A percentile compares a stretch with the other conserved stretches of the same genome.
Conservation (phyloP, 257 asterid genomes). For the Salvia hispanica region DNA sequence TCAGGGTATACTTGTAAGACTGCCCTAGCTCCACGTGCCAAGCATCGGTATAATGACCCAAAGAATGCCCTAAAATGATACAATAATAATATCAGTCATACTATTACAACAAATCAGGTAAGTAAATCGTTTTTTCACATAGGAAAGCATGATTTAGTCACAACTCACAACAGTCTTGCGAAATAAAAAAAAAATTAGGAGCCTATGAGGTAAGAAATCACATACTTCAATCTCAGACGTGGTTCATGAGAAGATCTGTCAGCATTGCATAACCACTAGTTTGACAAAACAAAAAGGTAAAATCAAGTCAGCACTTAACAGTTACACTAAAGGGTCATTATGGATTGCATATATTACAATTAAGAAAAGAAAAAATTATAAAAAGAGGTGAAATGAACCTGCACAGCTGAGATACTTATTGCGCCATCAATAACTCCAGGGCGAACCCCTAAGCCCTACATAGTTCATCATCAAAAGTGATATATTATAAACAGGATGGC, state of each 20-base stretch:
- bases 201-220: constrained; percentile 15
- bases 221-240: constrained; percentile 88
- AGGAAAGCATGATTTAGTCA: constrained; percentile 16
- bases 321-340: neutral
- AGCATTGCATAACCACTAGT: constrained; percentile 97
- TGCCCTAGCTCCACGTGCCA: constrained; percentile 95
- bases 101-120: constrained; percentile 1
- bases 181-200: constrained; percentile 7
- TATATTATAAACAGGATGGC: constrained; percentile 2
- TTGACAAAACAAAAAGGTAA: constrained; percentile 33
- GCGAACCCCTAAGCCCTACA: constrained; percentile 85
- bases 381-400: constrained; percentile 51
- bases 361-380: constrained; percentile 8
- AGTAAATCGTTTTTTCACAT: neutral
- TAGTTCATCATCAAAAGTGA: constrained; percentile 22
- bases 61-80: constrained; percentile 74
- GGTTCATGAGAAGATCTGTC: constrained; percentile 97
- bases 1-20: constrained; percentile 93
- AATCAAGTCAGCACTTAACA: constrained; percentile 16
- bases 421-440: constrained; percentile 95
- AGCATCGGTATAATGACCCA: constrained; percentile 77
- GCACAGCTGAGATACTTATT: constrained; percentile 95
- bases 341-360: neutral
- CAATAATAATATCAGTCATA: constrained; percentile 9
- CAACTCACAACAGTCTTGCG: neutral